A percentile compares a stretch with the other conserved stretches of the same genome.
Conservation (phyloP, 1,284 basidiomycete species). For the Apiotrichum brassicae region DNA sequence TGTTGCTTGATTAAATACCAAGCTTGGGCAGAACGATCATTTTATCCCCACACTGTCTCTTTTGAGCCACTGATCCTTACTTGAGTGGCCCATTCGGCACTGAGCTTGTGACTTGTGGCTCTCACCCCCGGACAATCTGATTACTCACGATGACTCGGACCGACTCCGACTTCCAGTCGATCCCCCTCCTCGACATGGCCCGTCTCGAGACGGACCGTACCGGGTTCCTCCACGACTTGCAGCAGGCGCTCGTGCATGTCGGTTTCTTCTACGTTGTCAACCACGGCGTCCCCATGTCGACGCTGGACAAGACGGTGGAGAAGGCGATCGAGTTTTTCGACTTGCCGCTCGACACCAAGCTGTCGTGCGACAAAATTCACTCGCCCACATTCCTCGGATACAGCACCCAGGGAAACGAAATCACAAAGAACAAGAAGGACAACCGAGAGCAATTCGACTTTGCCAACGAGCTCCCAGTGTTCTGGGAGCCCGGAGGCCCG, state of each 20-base stretch:
- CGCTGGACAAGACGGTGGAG: slow-evolving; percentile 8
- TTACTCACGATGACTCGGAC: slow-evolving; percentile 1
- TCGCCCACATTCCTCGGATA: slow-evolving; percentile 19
- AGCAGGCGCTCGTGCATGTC: slow-evolving; percentile 13
- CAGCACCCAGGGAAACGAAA: slow-evolving; percentile 18
- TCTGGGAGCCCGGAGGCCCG: slow-evolving; percentile 12
- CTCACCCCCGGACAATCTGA: too few relatives aligned
- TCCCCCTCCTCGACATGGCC: slow-evolving; percentile 16
- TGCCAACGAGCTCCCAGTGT: slow-evolving; percentile 15
- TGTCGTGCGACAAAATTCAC: slow-evolving; percentile 23
- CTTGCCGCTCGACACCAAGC: slow-evolving; percentile 35
- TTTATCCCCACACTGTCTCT: too few relatives aligned
- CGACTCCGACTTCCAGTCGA: slow-evolving; percentile 12
- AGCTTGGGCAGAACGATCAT: too few relatives aligned
- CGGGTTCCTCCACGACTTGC: slow-evolving; percentile 11
- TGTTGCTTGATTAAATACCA: too few relatives aligned
- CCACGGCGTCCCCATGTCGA: slow-evolving; percentile 9
- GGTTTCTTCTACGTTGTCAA: slow-evolving; percentile 19
- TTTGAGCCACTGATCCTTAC: too few relatives aligned
- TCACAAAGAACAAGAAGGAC: slow-evolving; percentile 20
- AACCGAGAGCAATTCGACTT: slow-evolving; percentile 21
- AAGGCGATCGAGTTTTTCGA: slow-evolving; percentile 19
- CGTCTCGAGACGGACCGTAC: slow-evolving; percentile 7
- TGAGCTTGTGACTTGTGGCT: too few relatives aligned
- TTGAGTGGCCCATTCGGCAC: too few relatives aligned